A percentile compares a stretch with the other conserved stretches of the same genome.
These are phyloP conservation scores for Fusarium guadeloupense DNA, from an alignment of 2,329 filamentous ascomycete genomes.

Conservation along the genomic window DNA sequence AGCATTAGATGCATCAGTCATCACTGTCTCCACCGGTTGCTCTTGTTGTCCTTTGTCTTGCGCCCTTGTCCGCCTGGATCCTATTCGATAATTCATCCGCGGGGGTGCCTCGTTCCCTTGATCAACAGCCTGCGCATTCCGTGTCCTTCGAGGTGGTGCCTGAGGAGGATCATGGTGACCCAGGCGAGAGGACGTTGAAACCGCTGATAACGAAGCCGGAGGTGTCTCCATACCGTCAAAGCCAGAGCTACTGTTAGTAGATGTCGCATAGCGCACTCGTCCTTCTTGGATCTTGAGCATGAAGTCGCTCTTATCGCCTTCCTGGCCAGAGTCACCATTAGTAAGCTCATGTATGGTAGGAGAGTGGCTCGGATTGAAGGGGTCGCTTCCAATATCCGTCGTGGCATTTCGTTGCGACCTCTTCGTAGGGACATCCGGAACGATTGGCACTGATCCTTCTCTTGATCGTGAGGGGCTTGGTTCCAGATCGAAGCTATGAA, in stretches of 20 bases:
- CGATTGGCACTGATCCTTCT: slow-evolving; percentile 48
- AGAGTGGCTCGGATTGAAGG: slow-evolving; percentile 60
- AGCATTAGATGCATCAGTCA: slow-evolving; percentile 54
- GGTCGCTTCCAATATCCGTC: slow-evolving; percentile 55
- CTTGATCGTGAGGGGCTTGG: slow-evolving; percentile 47
- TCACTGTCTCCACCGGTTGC: slow-evolving; percentile 50
- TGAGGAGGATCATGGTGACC: slow-evolving; percentile 58
- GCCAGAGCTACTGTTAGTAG: slow-evolving; percentile 50
- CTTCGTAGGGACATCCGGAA: slow-evolving; percentile 54
- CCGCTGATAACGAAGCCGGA: slow-evolving; percentile 38
- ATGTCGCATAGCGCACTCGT: slow-evolving; percentile 56
- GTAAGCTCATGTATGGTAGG: slow-evolving; percentile 54
- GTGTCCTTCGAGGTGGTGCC: slow-evolving; percentile 62
- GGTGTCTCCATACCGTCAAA: slow-evolving; percentile 73
- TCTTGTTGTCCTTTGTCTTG: slow-evolving; percentile 50
- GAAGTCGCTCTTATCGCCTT: slow-evolving; percentile 62
- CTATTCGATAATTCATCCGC: slow-evolving; percentile 69
- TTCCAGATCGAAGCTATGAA: slow-evolving; percentile 57
- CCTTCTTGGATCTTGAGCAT: slow-evolving; percentile 65
- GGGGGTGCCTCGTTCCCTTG: slow-evolving; percentile 66
- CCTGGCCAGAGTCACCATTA: slow-evolving; percentile 53
- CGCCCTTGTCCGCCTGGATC: slow-evolving; percentile 54
- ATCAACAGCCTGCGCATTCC: slow-evolving; percentile 63
- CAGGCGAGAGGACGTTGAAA: slow-evolving; percentile 38
- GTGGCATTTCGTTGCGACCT: slow-evolving; percentile 53